Conservation (phyloP, 192 early-diverging fungal genomes). For the Paraglomus brasilianum region DNA sequence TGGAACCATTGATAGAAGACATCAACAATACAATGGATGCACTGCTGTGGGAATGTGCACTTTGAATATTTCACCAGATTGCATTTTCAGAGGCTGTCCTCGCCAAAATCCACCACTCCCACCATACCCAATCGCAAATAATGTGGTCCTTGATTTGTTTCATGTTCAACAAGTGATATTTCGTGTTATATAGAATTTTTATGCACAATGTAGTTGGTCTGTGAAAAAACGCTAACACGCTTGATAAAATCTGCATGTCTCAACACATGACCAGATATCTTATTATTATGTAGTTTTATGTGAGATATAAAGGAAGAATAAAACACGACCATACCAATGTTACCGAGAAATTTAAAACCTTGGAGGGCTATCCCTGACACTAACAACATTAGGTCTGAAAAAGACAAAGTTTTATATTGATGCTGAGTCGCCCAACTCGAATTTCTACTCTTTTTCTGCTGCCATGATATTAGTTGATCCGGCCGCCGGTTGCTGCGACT, state of each 20-base stretch:
- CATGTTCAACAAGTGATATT: constrained; percentile 10
- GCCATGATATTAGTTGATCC: constrained; percentile 52
- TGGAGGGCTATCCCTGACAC: constrained; percentile 67
- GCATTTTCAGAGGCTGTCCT: constrained; percentile 6
- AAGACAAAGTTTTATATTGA: constrained; percentile 70
- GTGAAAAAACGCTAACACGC: too few species aligned
- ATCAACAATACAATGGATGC: not conserved
- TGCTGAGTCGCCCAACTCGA: constrained; percentile 73
- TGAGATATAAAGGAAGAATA: too few species aligned
- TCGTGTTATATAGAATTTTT: not conserved
- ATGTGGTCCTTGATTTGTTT: constrained; percentile 15
- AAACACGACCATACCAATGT: too few species aligned
- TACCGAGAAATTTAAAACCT: constrained; percentile 93
- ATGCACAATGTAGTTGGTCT: too few species aligned
- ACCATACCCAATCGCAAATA: constrained; percentile 15
- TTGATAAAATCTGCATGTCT: too few species aligned
- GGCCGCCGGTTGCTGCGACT: not conserved
- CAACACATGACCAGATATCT: too few species aligned
- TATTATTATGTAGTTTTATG: too few species aligned
- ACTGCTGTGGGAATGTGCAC: not conserved
- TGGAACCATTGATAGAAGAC: not conserved
- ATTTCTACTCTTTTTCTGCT: constrained; percentile 76
- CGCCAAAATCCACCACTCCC: not conserved
- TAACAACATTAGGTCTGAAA: constrained; percentile 63
- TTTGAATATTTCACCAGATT: not conserved